phyloP scores from a whole-genome alignment of 176 grass and related monocot species.

The barley (Hordeum vulgare) region DNA sequence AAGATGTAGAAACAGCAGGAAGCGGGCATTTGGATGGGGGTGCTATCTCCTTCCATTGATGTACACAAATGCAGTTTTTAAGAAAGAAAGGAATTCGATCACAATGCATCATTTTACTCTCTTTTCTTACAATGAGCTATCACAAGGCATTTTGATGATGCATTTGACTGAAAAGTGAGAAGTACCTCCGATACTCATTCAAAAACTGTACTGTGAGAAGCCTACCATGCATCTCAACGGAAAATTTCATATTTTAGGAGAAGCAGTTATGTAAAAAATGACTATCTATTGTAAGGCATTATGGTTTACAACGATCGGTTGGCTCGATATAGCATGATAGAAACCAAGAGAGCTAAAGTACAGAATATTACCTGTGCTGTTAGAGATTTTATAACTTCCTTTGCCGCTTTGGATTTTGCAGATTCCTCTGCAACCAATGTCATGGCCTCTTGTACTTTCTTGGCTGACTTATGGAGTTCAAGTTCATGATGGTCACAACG shows the following conservation, averaged over 20 bases:
- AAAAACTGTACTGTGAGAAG: not conserved
- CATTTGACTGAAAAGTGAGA: not conserved
- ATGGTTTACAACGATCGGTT: not conserved
- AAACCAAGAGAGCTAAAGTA: conserved; percentile 5
- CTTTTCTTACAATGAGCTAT: not conserved
- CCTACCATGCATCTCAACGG: not conserved
- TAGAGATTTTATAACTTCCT: conserved; percentile 98
- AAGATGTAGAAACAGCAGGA: not conserved
- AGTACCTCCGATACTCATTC: not conserved
- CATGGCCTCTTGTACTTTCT: conserved; percentile 74
- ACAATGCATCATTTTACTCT: not conserved
- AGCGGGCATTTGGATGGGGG: not conserved
- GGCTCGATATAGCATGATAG: not conserved
- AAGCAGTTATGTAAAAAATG: not conserved
- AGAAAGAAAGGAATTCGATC: not conserved
- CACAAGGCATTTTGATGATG: not conserved
- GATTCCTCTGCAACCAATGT: conserved; percentile 80
- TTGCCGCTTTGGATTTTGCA: conserved; percentile 94
- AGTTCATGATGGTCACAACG: conserved; percentile 74
- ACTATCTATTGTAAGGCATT: not conserved
- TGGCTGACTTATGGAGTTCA: conserved; percentile 69
- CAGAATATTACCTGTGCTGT: conserved; percentile 66
- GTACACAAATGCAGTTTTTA: not conserved
- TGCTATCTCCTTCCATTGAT: not conserved
- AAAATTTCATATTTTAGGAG: not conserved